Evolutionary conservation across 2,329 filamentous ascomycete genomes (phyloP), one percentile per base, ranked within the genome.

Genomic region (Colletotrichum sp.): DNA sequence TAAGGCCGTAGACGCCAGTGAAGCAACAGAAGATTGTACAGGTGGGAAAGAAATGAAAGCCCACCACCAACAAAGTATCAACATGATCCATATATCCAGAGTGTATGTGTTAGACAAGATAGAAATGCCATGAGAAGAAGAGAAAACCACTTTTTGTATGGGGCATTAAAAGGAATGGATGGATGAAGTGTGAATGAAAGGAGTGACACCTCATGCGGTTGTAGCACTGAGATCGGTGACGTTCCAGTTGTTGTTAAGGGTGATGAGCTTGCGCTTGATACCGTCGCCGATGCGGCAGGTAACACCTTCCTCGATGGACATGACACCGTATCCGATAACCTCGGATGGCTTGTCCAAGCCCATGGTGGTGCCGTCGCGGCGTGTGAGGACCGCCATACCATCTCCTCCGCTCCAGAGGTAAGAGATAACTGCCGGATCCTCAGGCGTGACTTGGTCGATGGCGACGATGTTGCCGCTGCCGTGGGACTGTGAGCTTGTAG

Each of bases 221-320:
- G 73, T 67, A 3, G 55, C 24, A 13, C 73, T 71, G 26, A 80
- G 70, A 15, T 72, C 78, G 21, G 85, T 82, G 4, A 80, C 70
- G n/a, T 78, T 82, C 87, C 87, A 89, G 78, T 84, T 83, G 5
- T 73, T 79, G 2, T 81, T 80, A n/a, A 89, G 79, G 0, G 81
- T 68, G 0, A 83, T 73, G 6, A 89, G 81, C 81, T 89, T 77
- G 38, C 87, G 83, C 70, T 81, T 83, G 66, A 89, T 86, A 16
- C 87, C 88, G 56, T 88, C 87, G 21, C 84, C 82, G 13, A 89
- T 80, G 5, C 87, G 83, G 2, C 84, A 84, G 77, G 84, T 86
- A n/a, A 83, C 71, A 7, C 86, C 85, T 6, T 83, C 82, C 8
- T 85, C 83, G 10, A 89, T 82, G 18, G 83, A 80, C 73, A 82